Evolutionary conservation across 2,329 filamentous ascomycete genomes (phyloP).

Genomic region (Thielaviopsis populi): DNA sequence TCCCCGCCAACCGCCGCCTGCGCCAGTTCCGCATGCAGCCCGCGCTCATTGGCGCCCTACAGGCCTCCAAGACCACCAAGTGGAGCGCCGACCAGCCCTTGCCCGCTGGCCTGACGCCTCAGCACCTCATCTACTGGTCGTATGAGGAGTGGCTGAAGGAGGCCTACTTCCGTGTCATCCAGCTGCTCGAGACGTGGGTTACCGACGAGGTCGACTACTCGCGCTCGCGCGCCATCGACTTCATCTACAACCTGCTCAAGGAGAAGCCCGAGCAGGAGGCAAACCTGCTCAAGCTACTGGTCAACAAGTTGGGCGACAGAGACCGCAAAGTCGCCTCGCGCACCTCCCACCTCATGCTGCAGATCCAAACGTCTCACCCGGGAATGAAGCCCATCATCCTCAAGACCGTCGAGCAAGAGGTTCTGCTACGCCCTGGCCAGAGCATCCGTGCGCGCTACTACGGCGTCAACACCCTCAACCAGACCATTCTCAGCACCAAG

Average conservation of each 20-base stretch:
- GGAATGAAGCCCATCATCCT: slow-evolving; percentile 88
- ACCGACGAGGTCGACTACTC: slow-evolving; percentile 93
- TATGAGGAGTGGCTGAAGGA: slow-evolving; percentile 95
- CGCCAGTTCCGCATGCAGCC: slow-evolving; percentile 68
- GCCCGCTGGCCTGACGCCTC: slow-evolving; percentile 56
- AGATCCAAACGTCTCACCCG: slow-evolving; percentile 76
- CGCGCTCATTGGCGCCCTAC: slow-evolving; percentile 54
- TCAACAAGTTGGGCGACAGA: slow-evolving; percentile 93
- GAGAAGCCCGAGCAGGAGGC: slow-evolving; percentile 97
- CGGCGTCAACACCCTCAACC: slow-evolving; percentile 89
- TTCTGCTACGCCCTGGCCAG: slow-evolving; percentile 76
- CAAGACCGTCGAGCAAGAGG: slow-evolving; percentile 69
- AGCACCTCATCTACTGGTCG: slow-evolving; percentile 73
- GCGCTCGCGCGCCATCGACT: slow-evolving; percentile 71
- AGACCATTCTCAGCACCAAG: slow-evolving; percentile 77
- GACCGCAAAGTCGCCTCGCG: slow-evolving; percentile 92
- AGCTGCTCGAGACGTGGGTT: slow-evolving; percentile 83
- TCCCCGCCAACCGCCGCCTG: slow-evolving; percentile 71
- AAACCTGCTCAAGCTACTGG: slow-evolving; percentile 75
- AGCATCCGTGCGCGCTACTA: slow-evolving; percentile 86
- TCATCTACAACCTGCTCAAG: slow-evolving; percentile 79
- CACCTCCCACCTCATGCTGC: slow-evolving; percentile 83
- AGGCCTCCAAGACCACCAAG: slow-evolving; percentile 37
- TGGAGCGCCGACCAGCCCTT: slow-evolving; percentile 60
- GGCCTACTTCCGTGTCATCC: slow-evolving; percentile 83